phyloP scores from a whole-genome alignment of 768 basidiomycete genomes.

The Gelatoporia subvermispora region DNA sequence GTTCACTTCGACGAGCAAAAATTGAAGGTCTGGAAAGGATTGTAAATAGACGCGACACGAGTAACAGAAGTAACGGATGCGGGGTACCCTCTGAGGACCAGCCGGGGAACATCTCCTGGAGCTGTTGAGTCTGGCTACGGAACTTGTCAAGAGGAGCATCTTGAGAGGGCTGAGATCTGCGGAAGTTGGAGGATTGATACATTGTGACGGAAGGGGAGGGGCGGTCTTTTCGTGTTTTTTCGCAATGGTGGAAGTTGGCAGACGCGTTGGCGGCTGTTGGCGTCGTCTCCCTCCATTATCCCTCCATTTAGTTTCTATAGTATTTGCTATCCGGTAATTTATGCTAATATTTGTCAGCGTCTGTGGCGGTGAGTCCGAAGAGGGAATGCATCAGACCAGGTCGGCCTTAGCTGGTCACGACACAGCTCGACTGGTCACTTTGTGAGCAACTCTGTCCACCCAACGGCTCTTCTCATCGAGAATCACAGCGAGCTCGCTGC shows the following conservation, averaged over 20 bases:
- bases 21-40: conserved; percentile 51
- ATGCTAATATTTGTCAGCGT: not conserved
- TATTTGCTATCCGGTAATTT: conserved; percentile 1
- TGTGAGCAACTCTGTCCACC: no score
- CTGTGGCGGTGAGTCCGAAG: no score
- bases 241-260: conserved; percentile 11
- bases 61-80: conserved; percentile 8
- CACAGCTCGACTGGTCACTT: no score
- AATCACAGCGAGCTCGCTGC: no score
- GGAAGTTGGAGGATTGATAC: conserved; percentile 27
- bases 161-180: conserved; percentile 20
- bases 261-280: conserved; percentile 13
- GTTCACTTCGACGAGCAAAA: conserved; percentile 58
- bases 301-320: not conserved
- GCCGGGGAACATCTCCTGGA: conserved; percentile 66
- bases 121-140: conserved; percentile 49
- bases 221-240: conserved; percentile 15
- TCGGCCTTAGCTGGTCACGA: no score
- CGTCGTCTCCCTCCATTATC: conserved; percentile 2
- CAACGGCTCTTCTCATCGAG: no score
- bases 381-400: not conserved
- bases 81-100: conserved; percentile 66
- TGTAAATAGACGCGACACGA: conserved; percentile 24
- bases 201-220: conserved; percentile 21
- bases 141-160: conserved; percentile 35